Evolutionary conservation across 352 stramenopile species (phyloP), one percentile per base, ranked within the genome.

Genomic region (Phytopythium oedochilum): DNA sequence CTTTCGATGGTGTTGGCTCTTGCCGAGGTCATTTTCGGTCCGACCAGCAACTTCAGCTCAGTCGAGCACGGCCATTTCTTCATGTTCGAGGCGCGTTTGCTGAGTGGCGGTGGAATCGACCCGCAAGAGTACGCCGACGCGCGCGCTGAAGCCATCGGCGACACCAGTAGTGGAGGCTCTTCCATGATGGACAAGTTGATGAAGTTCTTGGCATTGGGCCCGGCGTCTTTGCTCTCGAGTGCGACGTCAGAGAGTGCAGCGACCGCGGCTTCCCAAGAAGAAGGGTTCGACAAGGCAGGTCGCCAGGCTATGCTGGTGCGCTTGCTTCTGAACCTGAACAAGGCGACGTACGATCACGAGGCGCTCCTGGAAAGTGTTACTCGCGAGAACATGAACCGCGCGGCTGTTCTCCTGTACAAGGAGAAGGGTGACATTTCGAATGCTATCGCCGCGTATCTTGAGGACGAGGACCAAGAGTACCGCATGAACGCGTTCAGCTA

Each of bases 101-200:
- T 95, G 20, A 95, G 85, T 74, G 77, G 82, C 20, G 85, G 78
- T 2, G 83, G 78, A 4, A 94, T 94, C 39, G 85, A 94, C 50
- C 72, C 83, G 2, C 81, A 92, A 35, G 74, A 91, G 52, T 95
- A 95, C 49, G 85, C 83, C 1, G 81, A 88, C 55, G 76, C 80
- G 2, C 81, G 81, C 59, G 74, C 69, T 12, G 48, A 80, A 26
- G 75, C 76, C 8, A 75, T 84, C 55, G 75, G 76, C 35, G 61
- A 83, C 28, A 60, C 68, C 38, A 69, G 62, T 11, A 55, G 39
- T 15, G 50, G 50, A 28, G 73, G 76, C 18, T 63, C 61, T 29
- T 88, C 73, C 2, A 92, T 95, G 82, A 93, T 95, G 83, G 78
- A 95, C 57, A 91, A 82, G 35, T 57, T 95, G 39, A 91, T 95